Evolutionary conservation across 75 land plant species (phyloP).

Genomic region (Azolla pinnata): DNA sequence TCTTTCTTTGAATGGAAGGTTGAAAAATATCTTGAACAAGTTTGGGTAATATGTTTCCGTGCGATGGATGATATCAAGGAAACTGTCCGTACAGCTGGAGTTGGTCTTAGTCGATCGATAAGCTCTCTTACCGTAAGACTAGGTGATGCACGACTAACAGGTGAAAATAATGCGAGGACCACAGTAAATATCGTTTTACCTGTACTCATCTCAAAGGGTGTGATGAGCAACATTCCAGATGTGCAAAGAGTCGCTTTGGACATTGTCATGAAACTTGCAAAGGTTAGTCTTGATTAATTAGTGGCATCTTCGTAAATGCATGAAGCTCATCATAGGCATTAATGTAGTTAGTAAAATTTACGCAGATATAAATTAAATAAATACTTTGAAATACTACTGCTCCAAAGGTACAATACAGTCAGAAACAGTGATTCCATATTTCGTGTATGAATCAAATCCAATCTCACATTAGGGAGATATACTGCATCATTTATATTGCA

Average conservation of each 20-base stretch:
- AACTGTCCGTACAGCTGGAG: conserved; percentile 80
- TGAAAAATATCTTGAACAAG: conserved; percentile 52
- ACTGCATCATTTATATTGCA: too few species aligned
- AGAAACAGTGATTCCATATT: too few species aligned
- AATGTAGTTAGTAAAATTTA: too few species aligned
- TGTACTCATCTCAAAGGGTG: conserved; percentile 66
- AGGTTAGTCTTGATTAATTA: conserved; percentile 47
- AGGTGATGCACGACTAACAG: conserved; percentile 66
- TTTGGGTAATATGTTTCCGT: conserved; percentile 78
- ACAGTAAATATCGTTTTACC: conserved; percentile 78
- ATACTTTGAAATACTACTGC: too few species aligned
- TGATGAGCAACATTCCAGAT: conserved; percentile 67
- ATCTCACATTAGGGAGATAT: too few species aligned
- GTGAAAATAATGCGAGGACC: conserved; percentile 53
- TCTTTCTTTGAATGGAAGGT: conserved; percentile 33
- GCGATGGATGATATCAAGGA: conserved; percentile 99
- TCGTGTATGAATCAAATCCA: too few species aligned
- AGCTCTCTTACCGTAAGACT: conserved; percentile 67
- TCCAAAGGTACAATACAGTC: too few species aligned
- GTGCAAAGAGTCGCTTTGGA: conserved; percentile 65
- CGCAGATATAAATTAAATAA: too few species aligned
- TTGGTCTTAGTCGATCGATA: conserved; percentile 64
- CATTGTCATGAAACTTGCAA: conserved; percentile 85
- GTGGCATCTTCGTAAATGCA: too few species aligned
- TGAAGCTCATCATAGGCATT: too few species aligned